Conservation (phyloP, 2,329 filamentous ascomycete species). For the Ascochyta lentis region DNA sequence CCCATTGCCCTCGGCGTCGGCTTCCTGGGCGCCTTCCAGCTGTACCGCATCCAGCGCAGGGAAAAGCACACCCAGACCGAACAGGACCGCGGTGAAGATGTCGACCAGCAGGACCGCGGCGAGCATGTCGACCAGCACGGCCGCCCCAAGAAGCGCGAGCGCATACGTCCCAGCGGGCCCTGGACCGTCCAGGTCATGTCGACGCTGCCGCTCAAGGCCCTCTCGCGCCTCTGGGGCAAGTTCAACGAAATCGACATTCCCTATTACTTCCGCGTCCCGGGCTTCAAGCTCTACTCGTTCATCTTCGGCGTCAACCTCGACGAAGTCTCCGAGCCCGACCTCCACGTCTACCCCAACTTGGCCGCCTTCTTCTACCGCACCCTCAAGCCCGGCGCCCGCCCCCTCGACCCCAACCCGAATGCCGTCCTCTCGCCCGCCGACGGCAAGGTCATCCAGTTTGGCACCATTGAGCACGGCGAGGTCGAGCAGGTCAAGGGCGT, state of each 20-base stretch:
- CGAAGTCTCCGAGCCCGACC: slow-evolving; percentile 86
- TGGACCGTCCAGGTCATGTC: slow-evolving; percentile 96
- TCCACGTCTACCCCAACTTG: slow-evolving; percentile 89
- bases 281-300: slow-evolving; percentile 89
- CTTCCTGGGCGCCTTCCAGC: slow-evolving; percentile 81
- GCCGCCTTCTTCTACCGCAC: slow-evolving; percentile 97
- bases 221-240: slow-evolving; percentile 86
- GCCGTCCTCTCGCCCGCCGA: slow-evolving; percentile 88
- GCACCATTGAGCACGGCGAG: slow-evolving; percentile 88
- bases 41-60: slow-evolving; percentile 73
- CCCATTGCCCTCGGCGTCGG: slow-evolving; percentile 85
- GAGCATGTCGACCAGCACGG: no score
- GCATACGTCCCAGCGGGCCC: slow-evolving; percentile 81
- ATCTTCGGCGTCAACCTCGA: slow-evolving; percentile 89
- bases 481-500: slow-evolving; percentile 99
- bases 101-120: slow-evolving; percentile 39
- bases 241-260: slow-evolving; percentile 92
- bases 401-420: slow-evolving; percentile 80
- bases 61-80: slow-evolving; percentile 53
- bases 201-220: slow-evolving; percentile 85
- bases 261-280: slow-evolving; percentile 84
- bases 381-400: slow-evolving; percentile 85
- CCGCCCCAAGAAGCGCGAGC: slow-evolving; percentile 61
- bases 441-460: slow-evolving; percentile 89
- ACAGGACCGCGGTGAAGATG: slow-evolving; percentile 56